These are phyloP conservation scores for Phytophthora aleatoria DNA, from an alignment of 352 stramenopile species.

Conservation along the genomic window DNA sequence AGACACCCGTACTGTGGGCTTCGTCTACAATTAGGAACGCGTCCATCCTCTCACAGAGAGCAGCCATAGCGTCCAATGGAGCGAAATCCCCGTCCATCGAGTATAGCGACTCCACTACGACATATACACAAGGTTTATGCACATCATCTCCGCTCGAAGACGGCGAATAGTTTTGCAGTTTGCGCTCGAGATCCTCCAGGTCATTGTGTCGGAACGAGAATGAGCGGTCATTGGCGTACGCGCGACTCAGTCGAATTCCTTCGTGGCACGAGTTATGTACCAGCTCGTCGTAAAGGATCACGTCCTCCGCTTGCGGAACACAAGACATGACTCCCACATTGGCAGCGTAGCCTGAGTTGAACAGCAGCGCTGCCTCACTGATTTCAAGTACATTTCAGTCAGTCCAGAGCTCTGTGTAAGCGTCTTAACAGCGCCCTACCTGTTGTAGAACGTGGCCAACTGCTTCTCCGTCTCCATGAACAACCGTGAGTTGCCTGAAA, in stretches of 20 bases:
- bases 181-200: conserved; percentile 55
- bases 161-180: conserved; percentile 58
- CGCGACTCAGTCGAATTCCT: conserved; percentile 89
- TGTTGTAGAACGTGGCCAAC: conserved; percentile 89
- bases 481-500: conserved; percentile 93
- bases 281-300: conserved; percentile 96
- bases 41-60: conserved; percentile 75
- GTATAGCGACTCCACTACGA: conserved; percentile 98
- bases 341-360: conserved; percentile 97
- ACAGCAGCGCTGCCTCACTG: conserved; percentile 92
- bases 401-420: conserved; percentile 11
- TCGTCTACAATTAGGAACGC: conserved; percentile 97
- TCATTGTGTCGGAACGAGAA: conserved; percentile 90
- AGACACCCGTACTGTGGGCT: conserved; percentile 94
- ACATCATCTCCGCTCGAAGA: conserved; percentile 9
- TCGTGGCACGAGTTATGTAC: conserved; percentile 97
- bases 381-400: conserved; percentile 8
- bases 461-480: conserved; percentile 90
- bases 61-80: conserved; percentile 86
- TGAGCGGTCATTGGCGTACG: conserved; percentile 49
- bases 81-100: conserved; percentile 98
- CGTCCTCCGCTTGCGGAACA: conserved; percentile 87
- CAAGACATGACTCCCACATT: conserved; percentile 95
- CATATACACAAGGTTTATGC: conserved; percentile 72
- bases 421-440: conserved; percentile 25